These are phyloP conservation scores for Terfezia claveryi DNA, from an alignment of 495 filamentous ascomycete species.

Conservation along the genomic window DNA sequence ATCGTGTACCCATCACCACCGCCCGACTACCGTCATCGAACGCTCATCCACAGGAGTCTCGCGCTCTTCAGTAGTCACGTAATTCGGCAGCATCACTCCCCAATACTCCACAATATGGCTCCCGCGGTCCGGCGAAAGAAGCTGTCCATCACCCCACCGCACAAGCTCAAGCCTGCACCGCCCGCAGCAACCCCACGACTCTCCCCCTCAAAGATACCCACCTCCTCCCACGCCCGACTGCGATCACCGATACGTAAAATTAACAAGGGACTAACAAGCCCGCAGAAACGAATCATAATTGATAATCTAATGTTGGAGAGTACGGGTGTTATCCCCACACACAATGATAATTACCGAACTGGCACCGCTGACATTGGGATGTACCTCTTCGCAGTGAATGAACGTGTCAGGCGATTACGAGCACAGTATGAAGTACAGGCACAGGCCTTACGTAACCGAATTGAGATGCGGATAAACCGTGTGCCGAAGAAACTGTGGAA, in stretches of 20 bases:
- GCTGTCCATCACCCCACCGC: background rate
- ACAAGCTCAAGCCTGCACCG: background rate
- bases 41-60: no score
- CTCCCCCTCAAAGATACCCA: background rate
- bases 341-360: no score
- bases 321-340: background rate
- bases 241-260: no score
- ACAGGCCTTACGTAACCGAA: conserved; percentile 57
- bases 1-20: no score
- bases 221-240: background rate
- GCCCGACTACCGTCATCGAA: no score
- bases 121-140: no score
- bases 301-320: background rate
- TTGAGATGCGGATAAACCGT: conserved; percentile 87
- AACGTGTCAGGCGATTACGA: conserved; percentile 74
- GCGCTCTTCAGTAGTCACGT: no score
- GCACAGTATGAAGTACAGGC: conserved; percentile 77
- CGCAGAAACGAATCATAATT: background rate
- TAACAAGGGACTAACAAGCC: background rate
- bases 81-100: no score
- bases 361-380: no score
- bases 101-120: no score
- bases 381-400: conserved; percentile 40
- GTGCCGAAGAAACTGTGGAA: conserved; percentile 63
- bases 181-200: background rate